Evolutionary conservation across 116 monocot genomes (phyloP), one percentile per base, ranked within the genome.

Genomic region (Papilionanthe hybrid): DNA sequence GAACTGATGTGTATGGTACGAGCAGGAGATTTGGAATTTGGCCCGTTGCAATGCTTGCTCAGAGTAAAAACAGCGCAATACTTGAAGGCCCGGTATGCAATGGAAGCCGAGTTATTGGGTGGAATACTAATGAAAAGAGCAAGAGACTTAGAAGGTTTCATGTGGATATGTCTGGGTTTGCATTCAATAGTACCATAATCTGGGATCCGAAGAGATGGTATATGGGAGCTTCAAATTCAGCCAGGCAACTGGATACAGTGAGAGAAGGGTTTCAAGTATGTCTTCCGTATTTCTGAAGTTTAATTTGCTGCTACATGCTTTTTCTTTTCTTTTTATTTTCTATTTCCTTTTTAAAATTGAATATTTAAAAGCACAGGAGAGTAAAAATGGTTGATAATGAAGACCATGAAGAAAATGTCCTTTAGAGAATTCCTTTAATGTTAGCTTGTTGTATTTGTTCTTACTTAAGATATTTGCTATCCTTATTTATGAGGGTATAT

Each of bases 101-200:
- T 78, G 83, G 91, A 68, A 85, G 87, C 53, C 87, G 88, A 84
- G 86, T 99, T 27, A 86, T 93, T 75, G 99, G 99, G 9, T 99
- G 99, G 99, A 91, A 99, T 55, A 99, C 95, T 45, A 95, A 91
- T 84, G 95, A 99, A 71, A 93, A 90, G 81, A 92, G 93, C 48
- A 95, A 89, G 79, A 87, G 79, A 75, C 87, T 93, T 56, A 81
- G 89, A 74, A 99, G 99, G 72, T 99, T 99, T 93, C 99, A 99
- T 89, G 91, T 99, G 79, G 93, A 91, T 83, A 93, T 92, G 91
- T 99, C 99, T 29, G 99, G 99, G 27, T 99, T 99, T 86, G 99
- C 95, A 79, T 99, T 99, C 81, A 93, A 99, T 76, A 94, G 93
- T 80, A 99, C 91, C 28, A 90, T 99, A 71, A 86, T 99, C 53